Evolutionary conservation across 208 protist genomes (phyloP).

Genomic region (Trypanosoma avium): DNA sequence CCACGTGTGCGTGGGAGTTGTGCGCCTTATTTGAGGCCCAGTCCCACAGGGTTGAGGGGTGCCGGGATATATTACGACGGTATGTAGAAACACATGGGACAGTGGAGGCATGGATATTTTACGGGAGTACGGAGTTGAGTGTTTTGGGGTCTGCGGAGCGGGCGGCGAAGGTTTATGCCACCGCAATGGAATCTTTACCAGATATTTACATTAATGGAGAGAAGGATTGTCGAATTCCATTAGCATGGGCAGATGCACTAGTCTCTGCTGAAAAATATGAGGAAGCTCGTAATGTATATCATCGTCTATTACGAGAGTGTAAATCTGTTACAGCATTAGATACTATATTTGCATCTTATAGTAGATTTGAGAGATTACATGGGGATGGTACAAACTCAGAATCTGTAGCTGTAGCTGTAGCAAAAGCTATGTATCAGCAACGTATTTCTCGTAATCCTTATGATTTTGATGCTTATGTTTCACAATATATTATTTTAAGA

Average conservation of each 20-base stretch:
- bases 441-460: conserved; percentile 45
- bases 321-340: conserved; percentile 37
- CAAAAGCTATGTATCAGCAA: conserved; percentile 59
- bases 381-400: conserved; percentile 44
- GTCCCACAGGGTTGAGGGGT: conserved; percentile 35
- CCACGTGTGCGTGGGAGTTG: conserved; percentile 88
- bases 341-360: conserved; percentile 59
- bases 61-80: conserved; percentile 55
- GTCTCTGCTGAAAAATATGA: conserved; percentile 25
- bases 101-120: conserved; percentile 87
- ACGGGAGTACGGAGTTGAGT: conserved; percentile 80
- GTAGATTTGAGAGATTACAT: conserved; percentile 60
- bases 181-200: conserved; percentile 72
- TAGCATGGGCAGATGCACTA: conserved; percentile 61
- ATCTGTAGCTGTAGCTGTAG: conserved; percentile 28
- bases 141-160: conserved; percentile 53
- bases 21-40: conserved; percentile 94
- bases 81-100: conserved; percentile 71
- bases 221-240: conserved; percentile 63
- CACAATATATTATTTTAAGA: conserved; percentile 67
- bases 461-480: conserved; percentile 73
- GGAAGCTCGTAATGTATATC: conserved; percentile 55
- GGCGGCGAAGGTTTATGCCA: conserved; percentile 61
- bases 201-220: conserved; percentile 32
- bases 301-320: conserved; percentile 45